phyloP scores from a whole-genome alignment of 2,329 filamentous ascomycete genomes.

The Pyrenochaeta sp. region DNA sequence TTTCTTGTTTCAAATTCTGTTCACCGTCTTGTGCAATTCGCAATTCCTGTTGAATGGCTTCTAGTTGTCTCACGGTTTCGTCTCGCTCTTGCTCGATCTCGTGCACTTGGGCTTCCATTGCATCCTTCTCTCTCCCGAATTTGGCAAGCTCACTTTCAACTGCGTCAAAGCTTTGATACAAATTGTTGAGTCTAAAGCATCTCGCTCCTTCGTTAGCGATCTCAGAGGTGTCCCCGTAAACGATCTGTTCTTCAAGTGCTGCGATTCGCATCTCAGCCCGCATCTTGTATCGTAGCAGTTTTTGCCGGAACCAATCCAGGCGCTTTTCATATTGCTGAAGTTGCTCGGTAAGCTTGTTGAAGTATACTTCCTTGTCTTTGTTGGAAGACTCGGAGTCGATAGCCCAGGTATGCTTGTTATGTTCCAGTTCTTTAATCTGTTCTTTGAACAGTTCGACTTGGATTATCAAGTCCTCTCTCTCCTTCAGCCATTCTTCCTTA shows the following conservation, averaged over 20 bases:
- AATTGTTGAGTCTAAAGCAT: no score
- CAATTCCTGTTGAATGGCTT: slow-evolving; percentile 4
- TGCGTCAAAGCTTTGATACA: no score
- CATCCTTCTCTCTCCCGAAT: background rate
- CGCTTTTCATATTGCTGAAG: background rate
- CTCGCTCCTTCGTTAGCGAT: background rate
- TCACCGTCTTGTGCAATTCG: background rate
- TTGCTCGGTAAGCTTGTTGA: background rate
- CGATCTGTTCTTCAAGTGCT: background rate
- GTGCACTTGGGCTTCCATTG: background rate
- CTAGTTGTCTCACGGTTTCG: background rate
- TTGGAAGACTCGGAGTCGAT: background rate
- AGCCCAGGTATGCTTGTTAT: no score
- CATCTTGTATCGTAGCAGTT: background rate
- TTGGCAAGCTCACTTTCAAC: background rate
- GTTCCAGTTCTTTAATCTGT: no score
- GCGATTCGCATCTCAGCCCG: background rate
- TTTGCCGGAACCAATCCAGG: background rate
- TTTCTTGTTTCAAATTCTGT: background rate
- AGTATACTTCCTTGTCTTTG: background rate
- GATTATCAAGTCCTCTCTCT: background rate
- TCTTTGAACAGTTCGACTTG: background rate
- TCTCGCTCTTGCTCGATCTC: background rate
- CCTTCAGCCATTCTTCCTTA: background rate
- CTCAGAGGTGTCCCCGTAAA: background rate